Evolutionary conservation across 163 green algal genomes (phyloP), one percentile per base, ranked within the genome.

Genomic region (Chlorella variabilis): DNA sequence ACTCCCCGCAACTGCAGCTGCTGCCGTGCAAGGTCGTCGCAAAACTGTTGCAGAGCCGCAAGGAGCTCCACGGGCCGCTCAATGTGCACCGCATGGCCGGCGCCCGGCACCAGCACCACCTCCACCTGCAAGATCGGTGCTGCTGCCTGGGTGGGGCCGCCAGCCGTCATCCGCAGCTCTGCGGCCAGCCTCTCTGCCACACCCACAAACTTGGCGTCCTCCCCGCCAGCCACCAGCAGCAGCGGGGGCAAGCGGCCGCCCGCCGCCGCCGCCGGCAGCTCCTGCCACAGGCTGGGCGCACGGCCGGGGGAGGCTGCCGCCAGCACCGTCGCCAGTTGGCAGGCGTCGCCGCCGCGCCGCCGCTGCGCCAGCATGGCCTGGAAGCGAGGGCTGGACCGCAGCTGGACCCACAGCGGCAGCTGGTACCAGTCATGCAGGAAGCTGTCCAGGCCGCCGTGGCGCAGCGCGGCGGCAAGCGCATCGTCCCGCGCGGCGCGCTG

Each of bases 1-100:
- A n/a, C n/a, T n/a, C n/a, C n/a, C n/a, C n/a, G n/a, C n/a, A n/a
- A n/a, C n/a, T n/a, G n/a, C n/a, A n/a, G n/a, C n/a, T n/a, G n/a
- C n/a, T n/a, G n/a, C n/a, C n/a, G n/a, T n/a, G n/a, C n/a, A n/a
- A n/a, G n/a, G n/a, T n/a, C 54, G 23, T 39, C 59, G 29, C 7
- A 68, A 54, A 78, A 78, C 61, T 49, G 56, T 7, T 73, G 36
- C 54, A 85, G 75, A 15, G 66, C 20, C 1, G 71, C 45, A 23
- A 85, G 66, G 49, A 90, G 75, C 58, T 76, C 84, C 1, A 77
- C 8, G 15, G 87, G 87, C 31, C 80, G 39, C 83, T 96, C 92
- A 31, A 93, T 70, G 66, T 96, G 92, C 45, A 94, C 88, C 20
- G 91, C 89, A 86, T 96, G 92, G 4, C 92, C 92, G 27, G 41